Evolutionary conservation across 495 filamentous ascomycete species (phyloP).

Genomic region (Clohesyomyces aquaticus): DNA sequence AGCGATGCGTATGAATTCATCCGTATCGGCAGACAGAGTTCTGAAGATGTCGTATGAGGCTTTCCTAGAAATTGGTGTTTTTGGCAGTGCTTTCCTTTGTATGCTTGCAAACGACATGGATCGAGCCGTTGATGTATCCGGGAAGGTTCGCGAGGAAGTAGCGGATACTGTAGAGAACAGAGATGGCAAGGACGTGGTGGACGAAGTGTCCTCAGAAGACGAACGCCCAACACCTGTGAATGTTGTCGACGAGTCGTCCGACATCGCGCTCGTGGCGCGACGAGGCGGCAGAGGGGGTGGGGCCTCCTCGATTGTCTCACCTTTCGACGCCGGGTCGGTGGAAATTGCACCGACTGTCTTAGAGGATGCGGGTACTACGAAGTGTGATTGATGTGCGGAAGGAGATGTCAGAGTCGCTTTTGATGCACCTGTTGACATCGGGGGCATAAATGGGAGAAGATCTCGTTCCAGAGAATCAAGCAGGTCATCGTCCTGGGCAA

Average conservation of each 20-base stretch:
- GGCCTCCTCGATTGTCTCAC: conserved; percentile 13
- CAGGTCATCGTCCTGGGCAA: conserved; percentile 9
- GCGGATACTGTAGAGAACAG: neutral
- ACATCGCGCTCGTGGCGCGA: neutral
- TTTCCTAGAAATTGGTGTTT: neutral
- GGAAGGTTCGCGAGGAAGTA: conserved; percentile 1
- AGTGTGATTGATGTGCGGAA: no score
- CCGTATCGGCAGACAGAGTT: neutral
- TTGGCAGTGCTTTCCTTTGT: neutral
- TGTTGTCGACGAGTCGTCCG: neutral
- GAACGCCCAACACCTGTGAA: neutral
- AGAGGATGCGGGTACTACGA: no score
- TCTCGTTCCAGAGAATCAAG: conserved; percentile 20
- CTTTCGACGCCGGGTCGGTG: no score
- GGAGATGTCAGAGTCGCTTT: neutral
- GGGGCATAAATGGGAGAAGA: conserved; percentile 31
- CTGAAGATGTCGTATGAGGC: conserved; percentile 21
- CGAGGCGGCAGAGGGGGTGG: conserved; percentile 30
- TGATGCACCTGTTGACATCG: neutral
- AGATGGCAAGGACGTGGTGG: neutral
- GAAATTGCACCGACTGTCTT: no score
- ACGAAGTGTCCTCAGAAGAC: neutral
- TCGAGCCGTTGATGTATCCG: no score
- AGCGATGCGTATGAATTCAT: conserved; percentile 5
- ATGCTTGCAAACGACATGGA: no score